phyloP scores from a whole-genome alignment of 2,329 filamentous ascomycete species.

The Alternaria sp. region DNA sequence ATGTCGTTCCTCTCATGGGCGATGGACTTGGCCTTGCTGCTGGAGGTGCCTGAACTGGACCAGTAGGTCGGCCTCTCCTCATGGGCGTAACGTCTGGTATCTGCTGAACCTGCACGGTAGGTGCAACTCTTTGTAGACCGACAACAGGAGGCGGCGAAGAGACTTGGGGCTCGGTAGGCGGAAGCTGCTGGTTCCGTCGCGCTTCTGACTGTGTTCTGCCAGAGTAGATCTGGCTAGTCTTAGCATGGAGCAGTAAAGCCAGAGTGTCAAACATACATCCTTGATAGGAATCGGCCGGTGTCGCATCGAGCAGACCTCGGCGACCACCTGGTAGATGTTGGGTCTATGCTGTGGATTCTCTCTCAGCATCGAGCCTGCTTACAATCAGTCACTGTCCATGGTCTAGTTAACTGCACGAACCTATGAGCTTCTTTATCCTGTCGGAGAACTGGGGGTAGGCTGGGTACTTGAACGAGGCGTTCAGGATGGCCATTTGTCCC shows the following conservation, averaged over 20 bases:
- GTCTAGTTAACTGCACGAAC: constrained; percentile 61
- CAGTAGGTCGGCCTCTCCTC: constrained; percentile 81
- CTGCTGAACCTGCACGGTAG: constrained; percentile 71
- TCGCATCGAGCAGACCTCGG: constrained; percentile 88
- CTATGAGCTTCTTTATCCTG: constrained; percentile 86
- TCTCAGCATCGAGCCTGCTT: constrained; percentile 84
- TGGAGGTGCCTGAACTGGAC: constrained; percentile 55
- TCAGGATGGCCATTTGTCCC: constrained; percentile 95
- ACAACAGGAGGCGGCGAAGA: constrained; percentile 67
- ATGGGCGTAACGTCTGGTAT: constrained; percentile 94
- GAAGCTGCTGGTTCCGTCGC: constrained; percentile 66
- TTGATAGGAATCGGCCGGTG: constrained; percentile 85
- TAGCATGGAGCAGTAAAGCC: constrained; percentile 21
- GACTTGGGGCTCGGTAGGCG: constrained; percentile 62
- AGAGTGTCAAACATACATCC: constrained; percentile 67
- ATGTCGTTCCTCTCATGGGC: constrained; percentile 71
- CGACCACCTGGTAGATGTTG: constrained; percentile 92
- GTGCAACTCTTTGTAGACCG: constrained; percentile 83
- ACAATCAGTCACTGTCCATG: constrained; percentile 22
- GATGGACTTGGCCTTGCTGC: constrained; percentile 69
- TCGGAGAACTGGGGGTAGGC: constrained; percentile 89
- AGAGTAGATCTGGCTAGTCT: constrained; percentile 57
- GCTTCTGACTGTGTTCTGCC: constrained; percentile 70
- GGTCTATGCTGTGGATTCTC: constrained; percentile 82
- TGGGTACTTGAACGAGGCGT: constrained; percentile 92